Base-by-base conservation (phyloP, 441 rosid genomes). In the Croton setiger region DNA sequence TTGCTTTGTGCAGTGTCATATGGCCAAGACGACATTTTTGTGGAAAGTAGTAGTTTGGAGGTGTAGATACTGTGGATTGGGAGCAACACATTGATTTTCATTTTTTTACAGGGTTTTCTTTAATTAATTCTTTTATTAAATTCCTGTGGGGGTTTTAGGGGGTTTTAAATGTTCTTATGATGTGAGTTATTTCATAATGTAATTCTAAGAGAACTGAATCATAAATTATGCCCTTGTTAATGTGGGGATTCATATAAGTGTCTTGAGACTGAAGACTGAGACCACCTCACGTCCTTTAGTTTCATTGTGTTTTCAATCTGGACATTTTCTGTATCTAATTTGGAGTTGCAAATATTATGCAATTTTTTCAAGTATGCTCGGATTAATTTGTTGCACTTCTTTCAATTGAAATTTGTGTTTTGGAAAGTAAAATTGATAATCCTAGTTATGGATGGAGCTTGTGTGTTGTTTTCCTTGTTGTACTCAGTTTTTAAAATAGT, bases 111-210 rank as follows among this genome's bases (percentile, higher is more conserved):
- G 73, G 80, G 76, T 60, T 83, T 76, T 14, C 3, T 18, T 27
- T 78, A 75, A 72, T 75, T 70, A 62, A 82, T 83, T 86, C 85
- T 77, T 85, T 88, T 71, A 78, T 80, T 86, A 74, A 75, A 79
- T 77, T 81, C 68, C 66, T 44, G 23, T 65, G 80, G 75, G 68
- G n/a, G n/a, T n/a, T 27, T 43, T 71, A 23, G 74, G 49, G 76
- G 59, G 67, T 60, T 48, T 61, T 14, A 10, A 58, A 18, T 53
- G 41, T 31, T 69, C 10, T 66, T 52, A 47, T 47, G 14, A 66
- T 69, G 74, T 64, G 75, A 52, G 76, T 60, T 43, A 47, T 43
- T 37, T 48, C n/a, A 0, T 44, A 47, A 14, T 76, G 83, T 80
- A 68, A 72, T 58, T 62, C 45, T 68, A 62, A 57, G 70, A 72